phyloP scores from a whole-genome alignment of 257 asterid genomes.

The Penstemon eatonii region DNA sequence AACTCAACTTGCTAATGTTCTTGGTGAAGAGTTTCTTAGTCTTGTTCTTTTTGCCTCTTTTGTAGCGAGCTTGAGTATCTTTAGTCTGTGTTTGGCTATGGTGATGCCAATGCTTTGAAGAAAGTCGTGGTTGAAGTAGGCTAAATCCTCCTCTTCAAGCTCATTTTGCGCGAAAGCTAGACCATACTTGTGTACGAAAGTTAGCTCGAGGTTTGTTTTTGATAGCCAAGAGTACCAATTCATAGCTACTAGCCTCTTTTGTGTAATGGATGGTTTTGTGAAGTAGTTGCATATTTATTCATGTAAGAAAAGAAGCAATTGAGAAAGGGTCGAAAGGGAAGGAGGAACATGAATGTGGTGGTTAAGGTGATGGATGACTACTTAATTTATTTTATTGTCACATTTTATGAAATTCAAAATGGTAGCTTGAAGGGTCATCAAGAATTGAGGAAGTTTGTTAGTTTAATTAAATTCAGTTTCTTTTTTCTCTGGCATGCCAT shows the following conservation, averaged over 20 bases:
- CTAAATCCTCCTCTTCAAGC: constrained; percentile 61
- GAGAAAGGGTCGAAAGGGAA: not conserved
- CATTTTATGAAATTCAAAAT: constrained; percentile 29
- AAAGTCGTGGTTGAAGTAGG: constrained; percentile 75
- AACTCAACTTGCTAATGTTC: constrained; percentile 42
- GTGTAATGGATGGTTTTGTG: not conserved
- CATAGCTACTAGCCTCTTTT: constrained; percentile 36
- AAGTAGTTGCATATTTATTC: constrained; percentile 1
- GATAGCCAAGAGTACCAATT: constrained; percentile 85
- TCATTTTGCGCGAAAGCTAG: constrained; percentile 50
- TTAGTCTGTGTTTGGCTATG: constrained; percentile 68
- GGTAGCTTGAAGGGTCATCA: constrained; percentile 37
- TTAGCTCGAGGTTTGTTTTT: constrained; percentile 53
- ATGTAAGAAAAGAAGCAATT: not conserved
- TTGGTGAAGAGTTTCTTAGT: constrained; percentile 55
- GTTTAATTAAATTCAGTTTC: constrained; percentile 14
- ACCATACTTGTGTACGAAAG: constrained; percentile 52
- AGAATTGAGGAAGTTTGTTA: constrained; percentile 18
- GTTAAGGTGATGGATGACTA: constrained; percentile 40
- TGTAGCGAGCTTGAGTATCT: constrained; percentile 64
- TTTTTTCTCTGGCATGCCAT: not conserved
- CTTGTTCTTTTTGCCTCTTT: constrained; percentile 46
- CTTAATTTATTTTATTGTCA: constrained; percentile 25
- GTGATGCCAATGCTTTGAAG: constrained; percentile 71
- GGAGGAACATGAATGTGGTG: constrained; percentile 40